A percentile compares a stretch with the other conserved stretches of the same genome.
Conservation (phyloP, 2,329 filamentous ascomycete species). For the Aspergillus piperis region DNA sequence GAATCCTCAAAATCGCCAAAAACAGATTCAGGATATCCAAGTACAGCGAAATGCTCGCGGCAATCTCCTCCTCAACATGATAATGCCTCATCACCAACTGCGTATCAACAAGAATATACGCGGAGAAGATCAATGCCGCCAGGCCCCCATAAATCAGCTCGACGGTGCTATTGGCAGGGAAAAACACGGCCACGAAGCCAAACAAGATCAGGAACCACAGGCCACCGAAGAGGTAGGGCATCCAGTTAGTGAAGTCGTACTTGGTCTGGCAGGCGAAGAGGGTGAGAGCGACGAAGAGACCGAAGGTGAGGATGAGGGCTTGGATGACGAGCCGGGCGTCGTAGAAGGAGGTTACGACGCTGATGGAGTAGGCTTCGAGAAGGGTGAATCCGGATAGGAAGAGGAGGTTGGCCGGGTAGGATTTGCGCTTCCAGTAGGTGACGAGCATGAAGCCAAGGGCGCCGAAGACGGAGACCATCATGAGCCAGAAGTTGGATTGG, state of each 20-base stretch:
- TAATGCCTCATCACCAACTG: conserved; percentile 94
- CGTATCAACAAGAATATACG: conserved; percentile 93
- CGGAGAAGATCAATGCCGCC: conserved; percentile 84
- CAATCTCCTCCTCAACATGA: conserved; percentile 97
- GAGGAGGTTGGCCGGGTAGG: conserved; percentile 89
- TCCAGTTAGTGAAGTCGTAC: conserved; percentile 97
- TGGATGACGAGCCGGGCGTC: conserved; percentile 80
- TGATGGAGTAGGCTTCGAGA: conserved; percentile 90
- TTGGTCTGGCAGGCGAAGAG: conserved; percentile 95
- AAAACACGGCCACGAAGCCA: conserved; percentile 87
- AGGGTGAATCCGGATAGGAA: conserved; percentile 90
- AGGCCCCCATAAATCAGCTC: conserved; percentile 84
- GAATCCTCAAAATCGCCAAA: conserved; percentile 88
- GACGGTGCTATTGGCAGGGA: conserved; percentile 76
- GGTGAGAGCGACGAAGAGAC: conserved; percentile 64
- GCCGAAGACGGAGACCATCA: conserved; percentile 84
- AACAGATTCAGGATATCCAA: conserved; percentile 97
- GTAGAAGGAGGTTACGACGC: conserved; percentile 90
- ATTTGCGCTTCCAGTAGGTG: conserved; percentile 94
- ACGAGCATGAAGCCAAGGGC: conserved; percentile 81
- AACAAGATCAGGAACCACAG: conserved; percentile 91
- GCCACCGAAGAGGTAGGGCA: conserved; percentile 87
- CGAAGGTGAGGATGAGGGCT: conserved; percentile 80
- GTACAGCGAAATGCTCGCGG: conserved; percentile 90
- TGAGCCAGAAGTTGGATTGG: conserved; percentile 76